phyloP scores from a whole-genome alignment of 805 yeast genomes.

The Cyberlindnera mississippiensis region DNA sequence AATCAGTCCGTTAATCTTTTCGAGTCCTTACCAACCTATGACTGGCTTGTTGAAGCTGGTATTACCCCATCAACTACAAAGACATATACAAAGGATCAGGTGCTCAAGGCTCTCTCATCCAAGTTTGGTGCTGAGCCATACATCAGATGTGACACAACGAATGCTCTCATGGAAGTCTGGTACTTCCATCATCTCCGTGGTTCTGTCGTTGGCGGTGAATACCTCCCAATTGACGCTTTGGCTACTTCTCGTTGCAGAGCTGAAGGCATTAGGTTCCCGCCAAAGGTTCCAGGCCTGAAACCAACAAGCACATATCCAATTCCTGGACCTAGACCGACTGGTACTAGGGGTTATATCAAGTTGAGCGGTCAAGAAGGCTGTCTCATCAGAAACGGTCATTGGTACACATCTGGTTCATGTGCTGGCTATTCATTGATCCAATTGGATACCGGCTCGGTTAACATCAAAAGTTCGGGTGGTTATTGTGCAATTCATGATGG shows the following conservation, averaged over 20 bases:
- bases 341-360: slow-evolving; percentile 42
- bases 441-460: slow-evolving; percentile 43
- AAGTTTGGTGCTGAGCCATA: slow-evolving; percentile 16
- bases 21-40: slow-evolving; percentile 14
- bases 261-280: slow-evolving; percentile 65
- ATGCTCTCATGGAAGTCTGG: slow-evolving; percentile 18
- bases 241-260: slow-evolving; percentile 61
- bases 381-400: slow-evolving; percentile 78
- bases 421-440: slow-evolving; percentile 58
- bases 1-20: slow-evolving; percentile 10
- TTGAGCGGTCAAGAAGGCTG: slow-evolving; percentile 60
- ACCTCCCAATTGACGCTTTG: slow-evolving; percentile 56
- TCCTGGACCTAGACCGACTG: slow-evolving; percentile 25
- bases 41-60: slow-evolving; percentile 18
- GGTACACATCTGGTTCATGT: slow-evolving; percentile 80
- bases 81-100: slow-evolving; percentile 11
- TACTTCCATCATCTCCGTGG: slow-evolving; percentile 63
- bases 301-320: slow-evolving; percentile 21
- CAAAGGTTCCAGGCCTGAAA: slow-evolving; percentile 23
- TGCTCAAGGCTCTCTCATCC: slow-evolving; percentile 6
- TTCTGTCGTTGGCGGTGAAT: slow-evolving; percentile 60
- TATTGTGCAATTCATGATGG: slow-evolving; percentile 52
- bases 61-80: slow-evolving; percentile 13
- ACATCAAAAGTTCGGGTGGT: slow-evolving; percentile 66
- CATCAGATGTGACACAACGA: slow-evolving; percentile 16